These are phyloP conservation scores for barrel medic (Medicago truncatula) DNA, from an alignment of 306 rosid genomes.

Conservation along the genomic window MtrunA17r5.0-ANR NC_053044.1:40728001-40728500, in stretches of 20 bases:
- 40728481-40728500: neutral
- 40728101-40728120: too few species aligned
- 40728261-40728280: neutral
- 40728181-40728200: too few species aligned
- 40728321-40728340: neutral
- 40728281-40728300: neutral
- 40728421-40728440: neutral
- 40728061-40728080: too few species aligned
- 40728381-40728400: neutral
- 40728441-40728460: neutral
- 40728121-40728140: too few species aligned
- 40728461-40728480: neutral
- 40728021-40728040: too few species aligned
- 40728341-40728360: neutral
- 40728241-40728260: neutral
- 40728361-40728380: neutral
- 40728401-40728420: neutral
- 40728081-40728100: too few species aligned
- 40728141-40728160: too few species aligned
- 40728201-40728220: too few species aligned
- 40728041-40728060: too few species aligned
- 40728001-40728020: too few species aligned
- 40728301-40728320: neutral
- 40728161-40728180: too few species aligned
- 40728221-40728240: too few species aligned